Base-by-base conservation (phyloP, 2,329 filamentous ascomycete genomes). In the Fusarium nematophilum region DNA sequence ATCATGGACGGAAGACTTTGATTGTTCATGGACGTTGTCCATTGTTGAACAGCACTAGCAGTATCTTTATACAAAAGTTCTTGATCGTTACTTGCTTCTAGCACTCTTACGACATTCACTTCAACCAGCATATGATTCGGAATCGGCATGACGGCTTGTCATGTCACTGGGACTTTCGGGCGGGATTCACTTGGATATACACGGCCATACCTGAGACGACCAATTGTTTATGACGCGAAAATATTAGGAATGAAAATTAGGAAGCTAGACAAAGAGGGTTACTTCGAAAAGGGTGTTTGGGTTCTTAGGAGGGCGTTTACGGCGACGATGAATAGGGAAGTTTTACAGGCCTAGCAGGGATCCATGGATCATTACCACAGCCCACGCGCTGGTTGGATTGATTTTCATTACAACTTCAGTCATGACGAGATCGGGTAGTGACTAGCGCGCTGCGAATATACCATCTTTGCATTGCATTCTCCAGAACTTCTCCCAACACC, bases 51-150 rank as follows among this genome's bases (percentile, higher is more conserved):
- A 57, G 34, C 23, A 26, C 36, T 51, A 44, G 48, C 61, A 48
- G 31, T 55, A 62, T 45, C 26, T 45, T 62, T 61, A 57, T 45
- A 58, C 39, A 52, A 62, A 52, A 62, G 53, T 56, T 47, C 26
- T 33, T 48, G 45, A 46, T 50, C 27, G 45, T 58, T 46, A 33
- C 45, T 53, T 64, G 25, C 37, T 15, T 55, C 55, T 18, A 42
- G 38, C 21, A 40, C 14, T 49, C 18, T 15, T 21, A 42, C 60
- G 31, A 50, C 31, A 55, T 17, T 40, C 30, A n/a, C 33, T n/a
- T n/a, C n/a, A n/a, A n/a, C 15, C 25, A 11, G 10, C 11, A 21
- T 33, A 18, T 25, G 23, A 17, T n/a, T 47, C 23, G 33, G 26
- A 46, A 17, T 9, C 11, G 23, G 11, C 11, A 48, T 39, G 34